Evolutionary conservation across 2,329 filamentous ascomycete species (phyloP).

Genomic region (Diplodia corticola): DNA sequence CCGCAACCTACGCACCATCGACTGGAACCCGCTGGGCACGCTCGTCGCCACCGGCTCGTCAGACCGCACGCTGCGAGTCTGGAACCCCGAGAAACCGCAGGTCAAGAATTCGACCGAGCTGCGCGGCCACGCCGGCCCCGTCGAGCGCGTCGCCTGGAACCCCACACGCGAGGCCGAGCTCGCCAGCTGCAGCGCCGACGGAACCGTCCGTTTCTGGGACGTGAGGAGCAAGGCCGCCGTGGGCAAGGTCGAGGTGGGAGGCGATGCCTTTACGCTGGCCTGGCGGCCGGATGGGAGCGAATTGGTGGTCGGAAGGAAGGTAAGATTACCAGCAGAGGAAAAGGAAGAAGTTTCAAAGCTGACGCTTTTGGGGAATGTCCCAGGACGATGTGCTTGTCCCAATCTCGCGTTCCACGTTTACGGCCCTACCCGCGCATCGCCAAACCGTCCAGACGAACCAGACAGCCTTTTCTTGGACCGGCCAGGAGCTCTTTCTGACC

Average conservation of each 20-base stretch:
- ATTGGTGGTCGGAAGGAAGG: slow-evolving; percentile 72
- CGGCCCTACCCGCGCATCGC: slow-evolving; percentile 59
- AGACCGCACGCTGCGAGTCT: slow-evolving; percentile 71
- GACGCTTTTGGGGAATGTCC: background rate
- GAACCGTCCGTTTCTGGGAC: slow-evolving; percentile 77
- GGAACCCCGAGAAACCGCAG: slow-evolving; percentile 76
- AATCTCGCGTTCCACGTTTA: slow-evolving; percentile 60
- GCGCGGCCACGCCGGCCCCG: slow-evolving; percentile 63
- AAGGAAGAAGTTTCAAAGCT: background rate
- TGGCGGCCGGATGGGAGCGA: slow-evolving; percentile 69
- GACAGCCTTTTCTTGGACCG: slow-evolving; percentile 72
- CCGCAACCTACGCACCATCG: slow-evolving; percentile 66
- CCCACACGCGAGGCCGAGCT: slow-evolving; percentile 75
- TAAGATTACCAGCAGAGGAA: slow-evolving; percentile 40
- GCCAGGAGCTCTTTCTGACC: slow-evolving; percentile 68
- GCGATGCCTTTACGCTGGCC: slow-evolving; percentile 68
- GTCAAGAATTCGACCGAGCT: slow-evolving; percentile 75
- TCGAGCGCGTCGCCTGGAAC: slow-evolving; percentile 78
- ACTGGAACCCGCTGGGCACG: slow-evolving; percentile 85
- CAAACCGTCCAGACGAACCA: slow-evolving; percentile 69
- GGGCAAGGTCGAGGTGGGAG: slow-evolving; percentile 67
- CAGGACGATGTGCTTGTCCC: slow-evolving; percentile 64
- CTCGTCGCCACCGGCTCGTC: slow-evolving; percentile 78
- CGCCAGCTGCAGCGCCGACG: slow-evolving; percentile 72
- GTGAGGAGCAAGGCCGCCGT: slow-evolving; percentile 70